Evolutionary conservation across 768 basidiomycete species (phyloP), one percentile per base, ranked within the genome.

Genomic region (Sarcomyxa edulis): DNA sequence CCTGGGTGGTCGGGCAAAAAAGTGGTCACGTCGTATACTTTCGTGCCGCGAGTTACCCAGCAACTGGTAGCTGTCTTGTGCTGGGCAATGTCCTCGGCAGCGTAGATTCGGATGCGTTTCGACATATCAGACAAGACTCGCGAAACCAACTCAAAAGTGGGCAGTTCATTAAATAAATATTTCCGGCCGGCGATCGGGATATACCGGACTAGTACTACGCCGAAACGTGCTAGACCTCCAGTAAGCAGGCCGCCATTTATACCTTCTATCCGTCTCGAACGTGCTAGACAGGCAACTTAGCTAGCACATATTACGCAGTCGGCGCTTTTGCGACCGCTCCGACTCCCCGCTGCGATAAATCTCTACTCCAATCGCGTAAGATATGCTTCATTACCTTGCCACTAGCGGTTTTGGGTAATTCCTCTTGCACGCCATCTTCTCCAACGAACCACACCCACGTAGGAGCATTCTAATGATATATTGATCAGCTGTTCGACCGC

Each of bases 1-100:
- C 95, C 95, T 8, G 94, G 92, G 56, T 96, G 93, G 66, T 95
- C 93, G 37, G 72, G 52, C 2, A 94, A 62, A 62, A 98, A 97
- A 3, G 51, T 48, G 3, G 94, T 83, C 37, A 98, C 80, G 55
- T 99, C 82, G 69, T 94, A 98, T 16, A 99, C 89, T 53, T 81
- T 86, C 52, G 83, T 84, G 42, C 68, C 68, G 56, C 78, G 79
- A 2, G 84, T 71, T 35, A 98, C 67, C 89, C 91, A 97, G 58
- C 89, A 92, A 48, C 78, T 87, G 1, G 61, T 48, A 1, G 68
- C 37, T 4, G 71, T 66, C 32, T 63, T 70, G 68, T 94, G 90
- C 21, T 54, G 52, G 3, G 66, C 72, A 33, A 94, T 75, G 59
- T 94, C 91, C 45, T 86, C 81, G 25, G 62, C 60, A 3, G 86